phyloP scores from a whole-genome alignment of 805 yeast genomes.

The Lipomyces orientalis region DNA sequence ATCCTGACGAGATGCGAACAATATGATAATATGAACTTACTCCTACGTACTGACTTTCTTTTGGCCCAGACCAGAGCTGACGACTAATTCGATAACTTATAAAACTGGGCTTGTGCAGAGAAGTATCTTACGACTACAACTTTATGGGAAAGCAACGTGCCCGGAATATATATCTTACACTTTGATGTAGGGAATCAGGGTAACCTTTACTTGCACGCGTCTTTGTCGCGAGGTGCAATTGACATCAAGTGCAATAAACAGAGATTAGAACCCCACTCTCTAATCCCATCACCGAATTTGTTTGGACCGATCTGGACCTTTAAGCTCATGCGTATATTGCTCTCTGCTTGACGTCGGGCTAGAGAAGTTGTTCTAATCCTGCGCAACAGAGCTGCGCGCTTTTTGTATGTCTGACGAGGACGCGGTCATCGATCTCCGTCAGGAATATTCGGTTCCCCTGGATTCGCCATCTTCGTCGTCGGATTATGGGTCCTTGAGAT shows the following conservation, averaged over 20 bases:
- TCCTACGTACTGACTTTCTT: no score
- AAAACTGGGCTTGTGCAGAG: no score
- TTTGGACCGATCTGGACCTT: neutral
- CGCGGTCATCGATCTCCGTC: neutral
- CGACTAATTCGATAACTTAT: no score
- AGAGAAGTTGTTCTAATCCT: neutral
- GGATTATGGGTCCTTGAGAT: constrained; percentile 3
- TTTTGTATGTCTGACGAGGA: neutral
- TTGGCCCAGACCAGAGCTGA: no score
- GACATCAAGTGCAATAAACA: neutral
- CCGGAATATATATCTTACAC: no score
- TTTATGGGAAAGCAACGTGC: no score
- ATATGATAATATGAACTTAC: no score
- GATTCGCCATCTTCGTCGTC: neutral
- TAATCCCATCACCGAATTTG: neutral
- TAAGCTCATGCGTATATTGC: neutral
- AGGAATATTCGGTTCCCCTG: neutral
- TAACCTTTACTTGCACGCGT: neutral
- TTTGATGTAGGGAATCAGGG: neutral
- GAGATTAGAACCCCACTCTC: neutral
- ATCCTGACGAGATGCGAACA: no score
- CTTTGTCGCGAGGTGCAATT: no score
- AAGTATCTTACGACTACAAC: no score
- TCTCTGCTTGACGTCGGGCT: neutral
- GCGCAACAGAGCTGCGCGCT: neutral